These are phyloP conservation scores for Corylus heterophylla DNA, from an alignment of 306 rosid species.

Conservation along the genomic window DNA sequence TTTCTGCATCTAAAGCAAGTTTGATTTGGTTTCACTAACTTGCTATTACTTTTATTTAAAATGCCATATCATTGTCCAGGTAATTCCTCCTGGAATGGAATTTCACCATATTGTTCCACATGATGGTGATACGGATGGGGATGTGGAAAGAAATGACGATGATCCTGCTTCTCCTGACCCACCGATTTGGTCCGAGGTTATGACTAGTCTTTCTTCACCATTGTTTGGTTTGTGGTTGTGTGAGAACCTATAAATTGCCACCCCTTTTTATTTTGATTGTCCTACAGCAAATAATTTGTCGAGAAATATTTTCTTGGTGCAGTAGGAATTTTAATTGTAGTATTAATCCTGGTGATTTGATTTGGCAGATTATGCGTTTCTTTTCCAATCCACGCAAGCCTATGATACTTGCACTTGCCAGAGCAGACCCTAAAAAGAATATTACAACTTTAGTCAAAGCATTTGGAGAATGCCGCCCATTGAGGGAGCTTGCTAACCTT, in stretches of 20 bases:
- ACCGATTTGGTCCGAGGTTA: slow-evolving; percentile 62
- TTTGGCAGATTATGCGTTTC: slow-evolving; percentile 60
- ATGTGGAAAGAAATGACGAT: slow-evolving; percentile 45
- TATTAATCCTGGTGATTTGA: slow-evolving; percentile 14
- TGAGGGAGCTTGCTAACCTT: slow-evolving; percentile 63
- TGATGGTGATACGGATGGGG: slow-evolving; percentile 48
- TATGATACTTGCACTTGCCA: slow-evolving; percentile 73
- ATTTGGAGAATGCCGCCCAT: slow-evolving; percentile 66
- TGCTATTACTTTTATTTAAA: background rate
- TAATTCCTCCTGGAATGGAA: slow-evolving; percentile 73
- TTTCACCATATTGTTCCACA: slow-evolving; percentile 61
- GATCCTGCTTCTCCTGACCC: slow-evolving; percentile 45
- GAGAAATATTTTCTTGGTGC: background rate
- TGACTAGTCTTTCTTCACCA: slow-evolving; percentile 10
- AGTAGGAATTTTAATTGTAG: background rate
- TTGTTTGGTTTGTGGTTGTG: slow-evolving; percentile 4
- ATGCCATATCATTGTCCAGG: slow-evolving; percentile 33
- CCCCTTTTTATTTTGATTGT: background rate
- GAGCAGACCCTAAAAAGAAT: slow-evolving; percentile 70
- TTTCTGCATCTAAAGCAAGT: background rate
- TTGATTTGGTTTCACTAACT: background rate
- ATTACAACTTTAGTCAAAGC: slow-evolving; percentile 63
- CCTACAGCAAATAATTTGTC: background rate
- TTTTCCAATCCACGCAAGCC: slow-evolving; percentile 70
- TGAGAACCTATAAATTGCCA: background rate